phyloP scores from a whole-genome alignment of 106 monocot species.

The Dactylorhiza incarnata region DNA sequence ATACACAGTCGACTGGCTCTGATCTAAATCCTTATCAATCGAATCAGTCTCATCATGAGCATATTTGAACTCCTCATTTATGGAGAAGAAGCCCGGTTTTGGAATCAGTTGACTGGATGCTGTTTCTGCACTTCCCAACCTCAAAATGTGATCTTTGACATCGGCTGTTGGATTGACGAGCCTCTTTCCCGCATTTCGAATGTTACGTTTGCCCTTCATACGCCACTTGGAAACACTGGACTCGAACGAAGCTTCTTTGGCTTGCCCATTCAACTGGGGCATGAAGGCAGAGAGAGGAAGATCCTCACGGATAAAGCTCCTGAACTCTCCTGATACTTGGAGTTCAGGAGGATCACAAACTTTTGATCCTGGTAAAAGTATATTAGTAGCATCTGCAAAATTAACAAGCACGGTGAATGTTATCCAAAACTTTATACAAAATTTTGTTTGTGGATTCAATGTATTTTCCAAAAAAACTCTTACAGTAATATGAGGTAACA shows the following conservation, averaged over 20 bases:
- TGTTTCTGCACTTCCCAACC: background rate
- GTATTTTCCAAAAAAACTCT: background rate
- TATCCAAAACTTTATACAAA: background rate
- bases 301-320: conserved; percentile 11
- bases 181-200: conserved; percentile 43
- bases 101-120: conserved; percentile 3
- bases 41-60: conserved; percentile 15
- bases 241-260: conserved; percentile 25
- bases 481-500: background rate
- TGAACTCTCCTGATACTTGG: conserved; percentile 12
- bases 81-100: conserved; percentile 9
- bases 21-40: conserved; percentile 11
- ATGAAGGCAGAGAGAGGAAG: conserved; percentile 15
- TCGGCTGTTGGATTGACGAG: conserved; percentile 5
- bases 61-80: conserved; percentile 9
- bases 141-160: conserved; percentile 17
- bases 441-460: background rate
- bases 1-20: conserved; percentile 5
- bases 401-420: background rate
- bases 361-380: conserved; percentile 1
- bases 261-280: conserved; percentile 12
- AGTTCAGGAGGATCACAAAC: conserved; percentile 7
- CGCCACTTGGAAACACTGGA: conserved; percentile 68
- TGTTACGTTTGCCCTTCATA: conserved; percentile 86
- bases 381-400: conserved; percentile 17